Evolutionary conservation across 352 stramenopile genomes (phyloP), one percentile per base, ranked within the genome.

Genomic region (Phytophthora sojae): DNA sequence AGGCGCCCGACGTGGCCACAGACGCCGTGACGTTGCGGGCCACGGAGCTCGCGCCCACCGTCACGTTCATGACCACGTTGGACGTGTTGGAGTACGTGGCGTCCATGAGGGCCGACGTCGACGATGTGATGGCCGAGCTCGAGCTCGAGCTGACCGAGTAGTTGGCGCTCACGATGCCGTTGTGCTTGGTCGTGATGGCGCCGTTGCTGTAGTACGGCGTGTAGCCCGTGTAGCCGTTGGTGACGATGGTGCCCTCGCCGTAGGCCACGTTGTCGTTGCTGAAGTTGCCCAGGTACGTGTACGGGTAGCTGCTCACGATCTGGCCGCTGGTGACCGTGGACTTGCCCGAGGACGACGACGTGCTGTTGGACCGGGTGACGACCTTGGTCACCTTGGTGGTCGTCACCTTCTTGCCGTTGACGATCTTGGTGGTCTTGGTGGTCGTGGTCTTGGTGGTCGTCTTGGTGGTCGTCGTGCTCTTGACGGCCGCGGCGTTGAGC

Each of bases 171-270:
- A 88, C 37, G 42, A 88, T 76, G 26, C 80, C 77, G 57, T 81
- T 84, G 73, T 85, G 80, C 68, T 86, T 88, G 69, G 77, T 88
- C 42, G 80, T 88, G 57, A 84, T 68, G 19, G 71, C 72, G 23
- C 73, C 76, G 61, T 68, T 69, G 23, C 62, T 68, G 67, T 86
- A 85, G 69, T 76, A 83, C 35, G 73, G 29, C 15, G 67, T 76
- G 70, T 86, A 88, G n/a, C 70, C 80, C 35, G 67, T 74, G 73
- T 88, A 88, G 37, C 80, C 80, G 61, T 84, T 85, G 15, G 76
- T 76, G 29, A 88, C 66, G 8, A 74, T 54, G 3, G 73, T 73
- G 62, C 80, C 80, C 15, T 83, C 77, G 0, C 69, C 58, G 37
- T 81, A 84, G 0, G 60, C 56, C 19, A 57, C 57, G n/a, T 77